These are phyloP conservation scores for Pestalotiopsis sp. DNA, from an alignment of 2,329 filamentous ascomycete species.

Conservation along the genomic window DNA sequence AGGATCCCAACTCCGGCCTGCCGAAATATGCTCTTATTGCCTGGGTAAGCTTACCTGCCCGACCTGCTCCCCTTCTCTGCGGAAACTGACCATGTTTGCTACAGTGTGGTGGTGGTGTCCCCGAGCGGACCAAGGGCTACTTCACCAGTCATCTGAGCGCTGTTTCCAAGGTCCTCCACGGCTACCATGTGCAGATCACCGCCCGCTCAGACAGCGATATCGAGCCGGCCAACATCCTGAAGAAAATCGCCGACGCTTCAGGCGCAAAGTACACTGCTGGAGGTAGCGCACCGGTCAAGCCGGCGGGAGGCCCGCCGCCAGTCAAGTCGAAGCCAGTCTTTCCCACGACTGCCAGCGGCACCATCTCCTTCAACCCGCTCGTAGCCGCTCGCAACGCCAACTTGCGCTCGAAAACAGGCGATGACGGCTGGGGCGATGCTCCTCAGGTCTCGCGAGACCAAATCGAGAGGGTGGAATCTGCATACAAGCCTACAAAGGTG, in stretches of 20 bases:
- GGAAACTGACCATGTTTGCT: neutral
- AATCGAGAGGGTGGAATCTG: constrained; percentile 87
- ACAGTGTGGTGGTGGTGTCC: constrained; percentile 90
- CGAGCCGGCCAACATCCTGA: constrained; percentile 82
- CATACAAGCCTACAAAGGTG: constrained; percentile 95
- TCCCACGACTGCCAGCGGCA: constrained; percentile 68
- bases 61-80: neutral
- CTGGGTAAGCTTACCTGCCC: constrained; percentile 58
- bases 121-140: constrained; percentile 97
- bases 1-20: constrained; percentile 86
- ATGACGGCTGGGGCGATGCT: constrained; percentile 95
- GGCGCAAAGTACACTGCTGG: constrained; percentile 89
- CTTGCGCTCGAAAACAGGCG: constrained; percentile 60
- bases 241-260: constrained; percentile 93
- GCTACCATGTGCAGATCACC: constrained; percentile 97
- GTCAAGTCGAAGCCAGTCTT: constrained; percentile 90
- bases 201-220: constrained; percentile 90
- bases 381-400: constrained; percentile 65
- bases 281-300: constrained; percentile 54
- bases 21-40: constrained; percentile 93
- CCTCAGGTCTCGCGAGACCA: constrained; percentile 86
- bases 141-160: constrained; percentile 93
- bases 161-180: constrained; percentile 90
- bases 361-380: constrained; percentile 67
- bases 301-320: constrained; percentile 63